Conservation (phyloP, 345 rosid species). For the Laguncularia racemosa region DNA sequence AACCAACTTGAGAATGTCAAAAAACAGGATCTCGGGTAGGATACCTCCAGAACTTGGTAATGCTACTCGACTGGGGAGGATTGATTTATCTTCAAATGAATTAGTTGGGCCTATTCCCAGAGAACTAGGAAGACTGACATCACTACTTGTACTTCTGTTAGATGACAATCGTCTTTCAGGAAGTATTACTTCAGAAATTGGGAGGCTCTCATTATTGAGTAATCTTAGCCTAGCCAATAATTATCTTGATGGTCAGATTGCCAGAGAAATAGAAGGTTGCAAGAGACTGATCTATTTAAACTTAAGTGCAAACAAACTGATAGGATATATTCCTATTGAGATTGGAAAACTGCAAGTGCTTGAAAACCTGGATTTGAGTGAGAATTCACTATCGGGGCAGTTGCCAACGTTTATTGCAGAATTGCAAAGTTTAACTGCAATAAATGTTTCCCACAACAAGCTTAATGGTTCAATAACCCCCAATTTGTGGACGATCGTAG, state of each 20-base stretch:
- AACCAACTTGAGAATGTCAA: conserved; percentile 6
- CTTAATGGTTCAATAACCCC: conserved; percentile 9
- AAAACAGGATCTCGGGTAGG: conserved; percentile 7
- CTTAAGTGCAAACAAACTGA: conserved; percentile 6
- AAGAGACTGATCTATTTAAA: neutral
- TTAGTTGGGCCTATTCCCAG: conserved; percentile 3
- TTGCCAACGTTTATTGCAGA: neutral
- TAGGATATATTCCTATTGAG: neutral
- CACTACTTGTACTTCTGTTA: conserved; percentile 1
- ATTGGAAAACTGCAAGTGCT: neutral
- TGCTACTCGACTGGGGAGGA: neutral
- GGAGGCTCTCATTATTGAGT: neutral
- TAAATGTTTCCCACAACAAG: conserved; percentile 6
- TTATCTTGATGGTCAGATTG: conserved; percentile 6
- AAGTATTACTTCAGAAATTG: conserved; percentile 5
- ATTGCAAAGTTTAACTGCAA: neutral
- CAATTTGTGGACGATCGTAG: conserved; percentile 3
- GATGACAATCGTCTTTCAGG: conserved; percentile 4
- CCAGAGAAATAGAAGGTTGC: neutral
- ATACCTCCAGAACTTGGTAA: conserved; percentile 11
- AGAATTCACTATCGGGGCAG: neutral
- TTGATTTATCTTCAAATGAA: conserved; percentile 8
- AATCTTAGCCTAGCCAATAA: conserved; percentile 8
- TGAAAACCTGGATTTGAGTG: conserved; percentile 4
- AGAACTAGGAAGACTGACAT: neutral